Evolutionary conservation across 202 grass and related monocot species (phyloP).

Genomic region (Digitaria exilis): DNA sequence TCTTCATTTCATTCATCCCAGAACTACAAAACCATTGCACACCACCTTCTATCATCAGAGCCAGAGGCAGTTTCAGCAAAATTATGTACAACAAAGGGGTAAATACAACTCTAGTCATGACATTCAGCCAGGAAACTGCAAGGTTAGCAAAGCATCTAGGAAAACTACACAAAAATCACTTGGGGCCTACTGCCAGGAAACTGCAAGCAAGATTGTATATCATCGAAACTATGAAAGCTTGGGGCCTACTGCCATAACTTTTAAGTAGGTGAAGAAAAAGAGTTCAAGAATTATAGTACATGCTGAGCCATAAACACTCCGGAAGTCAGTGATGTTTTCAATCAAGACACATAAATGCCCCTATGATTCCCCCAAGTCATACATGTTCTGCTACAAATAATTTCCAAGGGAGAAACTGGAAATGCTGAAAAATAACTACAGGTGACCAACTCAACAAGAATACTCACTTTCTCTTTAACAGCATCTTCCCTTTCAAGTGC

Average conservation of each 20-base stretch:
- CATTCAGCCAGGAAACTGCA: background rate
- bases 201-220: background rate
- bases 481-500: slow-evolving; percentile 56
- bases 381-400: background rate
- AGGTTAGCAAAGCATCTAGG: background rate
- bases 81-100: background rate
- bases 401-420: background rate
- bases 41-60: background rate
- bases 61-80: background rate
- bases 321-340: background rate
- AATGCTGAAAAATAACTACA: background rate
- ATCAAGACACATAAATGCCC: background rate
- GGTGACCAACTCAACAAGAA: slow-evolving; percentile 25
- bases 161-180: background rate
- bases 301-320: background rate
- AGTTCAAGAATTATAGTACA: background rate
- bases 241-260: background rate
- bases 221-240: background rate
- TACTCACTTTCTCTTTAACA: slow-evolving; percentile 79
- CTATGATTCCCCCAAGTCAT: background rate
- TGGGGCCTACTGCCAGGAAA: too few species aligned
- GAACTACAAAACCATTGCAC: background rate
- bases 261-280: background rate
- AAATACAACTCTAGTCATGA: background rate
- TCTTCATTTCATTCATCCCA: background rate